Conservation (phyloP, 176 grass and related monocot species). For the Saccharum officinarum region DNA sequence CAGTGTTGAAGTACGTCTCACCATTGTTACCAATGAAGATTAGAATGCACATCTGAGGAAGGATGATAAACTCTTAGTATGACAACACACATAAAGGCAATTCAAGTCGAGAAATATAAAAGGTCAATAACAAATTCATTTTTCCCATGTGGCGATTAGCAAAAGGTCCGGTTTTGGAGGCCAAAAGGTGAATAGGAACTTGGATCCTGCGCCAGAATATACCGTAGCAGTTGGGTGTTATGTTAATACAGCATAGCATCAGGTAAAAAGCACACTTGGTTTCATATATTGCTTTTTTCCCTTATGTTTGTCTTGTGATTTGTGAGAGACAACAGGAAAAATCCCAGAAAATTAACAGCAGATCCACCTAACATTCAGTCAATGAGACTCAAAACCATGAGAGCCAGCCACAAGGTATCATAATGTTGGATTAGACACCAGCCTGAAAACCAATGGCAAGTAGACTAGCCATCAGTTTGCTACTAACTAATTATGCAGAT, state of each 20-base stretch:
- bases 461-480: not conserved
- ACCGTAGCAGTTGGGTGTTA: not conserved
- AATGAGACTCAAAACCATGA: not conserved
- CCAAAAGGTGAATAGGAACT: not conserved
- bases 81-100: not conserved
- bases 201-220: not conserved
- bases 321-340: not conserved
- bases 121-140: not conserved
- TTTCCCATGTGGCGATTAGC: not conserved
- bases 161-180: not conserved
- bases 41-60: conserved; percentile 82
- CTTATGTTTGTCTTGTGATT: not conserved
- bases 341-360: not conserved
- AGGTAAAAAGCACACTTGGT: not conserved
- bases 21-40: conserved; percentile 88
- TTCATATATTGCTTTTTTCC: not conserved
- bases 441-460: not conserved
- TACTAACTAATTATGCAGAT: conserved; percentile 22
- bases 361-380: not conserved
- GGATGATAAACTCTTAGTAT: conserved; percentile 20
- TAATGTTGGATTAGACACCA: not conserved
- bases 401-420: not conserved
- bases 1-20: conserved; percentile 94
- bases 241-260: not conserved
- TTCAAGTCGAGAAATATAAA: conserved; percentile 13